A percentile compares a stretch with the other conserved stretches of the same genome.
phyloP scores from a whole-genome alignment of 768 basidiomycete genomes.

The Lactarius tabidus region DNA sequence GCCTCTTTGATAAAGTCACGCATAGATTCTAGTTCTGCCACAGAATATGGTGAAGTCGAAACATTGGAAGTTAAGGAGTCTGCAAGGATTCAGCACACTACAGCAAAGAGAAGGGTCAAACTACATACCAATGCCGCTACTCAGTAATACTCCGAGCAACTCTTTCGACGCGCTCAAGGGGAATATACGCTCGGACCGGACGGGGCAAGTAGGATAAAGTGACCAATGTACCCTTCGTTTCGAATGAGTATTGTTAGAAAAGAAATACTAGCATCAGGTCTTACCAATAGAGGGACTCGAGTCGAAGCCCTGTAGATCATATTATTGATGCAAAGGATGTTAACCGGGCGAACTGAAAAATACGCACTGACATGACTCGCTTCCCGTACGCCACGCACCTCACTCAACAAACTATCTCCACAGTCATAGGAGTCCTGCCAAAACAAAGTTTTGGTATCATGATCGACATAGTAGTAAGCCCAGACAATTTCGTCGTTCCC shows the following conservation, averaged over 20 bases:
- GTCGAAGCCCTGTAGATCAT: background rate
- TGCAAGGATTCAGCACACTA: background rate
- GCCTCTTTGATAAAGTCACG: constrained; percentile 2
- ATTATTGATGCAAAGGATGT: background rate
- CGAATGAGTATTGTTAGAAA: too few relatives aligned
- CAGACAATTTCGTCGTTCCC: background rate
- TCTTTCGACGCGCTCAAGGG: background rate
- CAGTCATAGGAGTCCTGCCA: constrained; percentile 2
- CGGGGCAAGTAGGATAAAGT: constrained; percentile 12
- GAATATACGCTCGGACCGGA: background rate
- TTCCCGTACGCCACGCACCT: background rate
- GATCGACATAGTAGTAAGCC: constrained; percentile 19
- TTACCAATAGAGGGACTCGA: constrained; percentile 18
- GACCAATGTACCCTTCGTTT: constrained; percentile 18
- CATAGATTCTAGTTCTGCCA: constrained; percentile 7
- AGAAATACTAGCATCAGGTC: background rate
- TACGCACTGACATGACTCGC: constrained; percentile 14
- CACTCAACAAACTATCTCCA: background rate
- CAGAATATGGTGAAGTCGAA: constrained; percentile 15
- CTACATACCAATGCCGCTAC: constrained; percentile 13
- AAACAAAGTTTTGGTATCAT: constrained; percentile 5
- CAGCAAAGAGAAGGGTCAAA: background rate
- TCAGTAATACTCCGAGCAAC: constrained; percentile 3
- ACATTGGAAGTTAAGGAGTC: constrained; percentile 14
- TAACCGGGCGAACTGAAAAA: background rate